phyloP scores from a whole-genome alignment of 2,329 filamentous ascomycete genomes.

The Exophiala calicioides region DNA sequence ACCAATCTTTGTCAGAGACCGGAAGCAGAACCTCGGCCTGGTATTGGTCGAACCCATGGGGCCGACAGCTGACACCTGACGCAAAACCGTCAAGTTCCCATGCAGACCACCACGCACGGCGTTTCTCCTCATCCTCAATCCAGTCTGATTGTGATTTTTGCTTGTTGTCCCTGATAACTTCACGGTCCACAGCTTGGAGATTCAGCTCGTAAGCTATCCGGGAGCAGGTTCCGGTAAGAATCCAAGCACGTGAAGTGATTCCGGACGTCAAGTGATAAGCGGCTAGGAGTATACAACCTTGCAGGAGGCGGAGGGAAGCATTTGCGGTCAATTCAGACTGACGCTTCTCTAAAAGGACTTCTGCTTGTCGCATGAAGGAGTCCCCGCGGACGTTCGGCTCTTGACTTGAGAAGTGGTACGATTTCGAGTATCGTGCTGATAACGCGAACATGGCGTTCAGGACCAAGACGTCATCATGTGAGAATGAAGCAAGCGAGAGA shows the following conservation, averaged over 20 bases:
- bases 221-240: constrained; percentile 90
- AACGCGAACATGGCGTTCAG: constrained; percentile 2
- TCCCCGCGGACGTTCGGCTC: background rate
- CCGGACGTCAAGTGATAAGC: background rate
- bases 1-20: constrained; percentile 7
- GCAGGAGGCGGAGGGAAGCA: background rate
- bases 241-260: constrained; percentile 60
- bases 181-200: constrained; percentile 77
- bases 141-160: too few relatives aligned
- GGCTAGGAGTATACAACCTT: constrained; percentile 5
- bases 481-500: background rate
- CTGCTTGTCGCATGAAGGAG: too few relatives aligned
- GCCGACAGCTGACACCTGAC: constrained; percentile 3
- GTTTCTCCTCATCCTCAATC: constrained; percentile 6
- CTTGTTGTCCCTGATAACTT: background rate
- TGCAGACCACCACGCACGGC: constrained; percentile 11
- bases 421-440: constrained; percentile 5
- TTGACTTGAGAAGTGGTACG: background rate
- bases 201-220: constrained; percentile 86
- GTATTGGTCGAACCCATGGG: constrained; percentile 2
- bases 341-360: too few relatives aligned
- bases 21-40: constrained; percentile 3
- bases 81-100: constrained; percentile 11
- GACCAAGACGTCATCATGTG: background rate
- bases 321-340: background rate